Evolutionary conservation across 2,329 filamentous ascomycete species (phyloP), one percentile per base, ranked within the genome.

Genomic region (Acrocalymma vagum): DNA sequence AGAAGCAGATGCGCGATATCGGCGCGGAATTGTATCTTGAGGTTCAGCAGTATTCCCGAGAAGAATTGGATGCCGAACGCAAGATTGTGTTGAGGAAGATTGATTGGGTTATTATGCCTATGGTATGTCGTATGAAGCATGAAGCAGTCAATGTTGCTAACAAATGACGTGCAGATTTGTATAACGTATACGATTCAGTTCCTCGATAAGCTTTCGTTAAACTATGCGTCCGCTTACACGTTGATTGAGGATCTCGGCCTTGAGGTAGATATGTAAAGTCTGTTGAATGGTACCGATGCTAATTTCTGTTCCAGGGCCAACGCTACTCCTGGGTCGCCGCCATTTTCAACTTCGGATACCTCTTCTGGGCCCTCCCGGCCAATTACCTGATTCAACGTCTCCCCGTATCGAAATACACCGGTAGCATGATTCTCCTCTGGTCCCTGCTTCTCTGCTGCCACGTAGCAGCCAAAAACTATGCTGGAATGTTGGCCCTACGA

Each of bases 131-230:
- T 11, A 25, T 24, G 24, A 8, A 17, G n/a, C n/a, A n/a, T n/a
- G n/a, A n/a, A n/a, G n/a, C n/a, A n/a, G n/a, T n/a, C n/a, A n/a
- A n/a, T n/a, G n/a, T n/a, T 29, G 27, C 25, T 43, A 16, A 38
- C n/a, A 38, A 17, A 6, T n/a, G 6, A 2, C 7, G 11, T 13
- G 3, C 20, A 70, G 66, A 69, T 70, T 10, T 67, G 62, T 38
- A 63, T 66, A 23, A 74, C 72, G 6, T 77, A 77, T 53, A 73
- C 65, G 13, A 74, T 77, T 22, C 75, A 77, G 51, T 78, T 76
- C 45, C 65, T 78, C 17, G 72, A 72, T 49, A 72, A 72, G 39
- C 58, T 71, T 6, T 68, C 67, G 2, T 55, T 72, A n/a, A 72
- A 72, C 49, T 72, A 73, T 44, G 70, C 69, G 9, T 65, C 60